Evolutionary conservation across 768 basidiomycete species (phyloP).

Genomic region (Lanmaoa pseudosensibilis): DNA sequence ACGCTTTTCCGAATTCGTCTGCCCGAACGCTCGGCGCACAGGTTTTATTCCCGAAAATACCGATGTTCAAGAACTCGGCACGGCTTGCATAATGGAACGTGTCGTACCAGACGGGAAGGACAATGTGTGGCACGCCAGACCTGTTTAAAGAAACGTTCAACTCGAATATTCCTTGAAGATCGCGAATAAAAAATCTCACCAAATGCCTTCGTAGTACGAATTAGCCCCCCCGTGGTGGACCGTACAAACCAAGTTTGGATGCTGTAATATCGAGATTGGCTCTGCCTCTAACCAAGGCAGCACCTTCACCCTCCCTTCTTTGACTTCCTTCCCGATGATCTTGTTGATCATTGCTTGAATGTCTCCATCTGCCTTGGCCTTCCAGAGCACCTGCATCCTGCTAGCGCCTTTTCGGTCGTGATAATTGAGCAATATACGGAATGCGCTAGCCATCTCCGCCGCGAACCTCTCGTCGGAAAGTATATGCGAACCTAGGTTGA

Average conservation of each 20-base stretch:
- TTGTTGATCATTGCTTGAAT: neutral
- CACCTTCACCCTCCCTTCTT: constrained; percentile 8
- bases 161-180: neutral
- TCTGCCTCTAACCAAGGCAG: constrained; percentile 13
- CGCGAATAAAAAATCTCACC: neutral
- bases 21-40: constrained; percentile 2
- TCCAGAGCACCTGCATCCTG: constrained; percentile 15
- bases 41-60: constrained; percentile 5
- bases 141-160: neutral
- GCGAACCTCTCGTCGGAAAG: neutral
- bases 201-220: constrained; percentile 1
- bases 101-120: constrained; percentile 15
- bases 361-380: neutral
- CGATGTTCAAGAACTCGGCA: constrained; percentile 2
- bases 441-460: constrained; percentile 3
- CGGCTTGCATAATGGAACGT: constrained; percentile 6
- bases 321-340: constrained; percentile 1
- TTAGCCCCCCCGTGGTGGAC: constrained; percentile 4
- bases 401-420: neutral
- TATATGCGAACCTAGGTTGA: constrained; percentile 10
- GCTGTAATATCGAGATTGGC: constrained; percentile 9
- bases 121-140: constrained; percentile 11
- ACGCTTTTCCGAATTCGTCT: constrained; percentile 3
- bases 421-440: constrained; percentile 4
- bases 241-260: neutral